These are phyloP conservation scores for Aegilops sharonensis DNA, from an alignment of 176 grass and related monocot genomes.

Conservation along the genomic window DNA sequence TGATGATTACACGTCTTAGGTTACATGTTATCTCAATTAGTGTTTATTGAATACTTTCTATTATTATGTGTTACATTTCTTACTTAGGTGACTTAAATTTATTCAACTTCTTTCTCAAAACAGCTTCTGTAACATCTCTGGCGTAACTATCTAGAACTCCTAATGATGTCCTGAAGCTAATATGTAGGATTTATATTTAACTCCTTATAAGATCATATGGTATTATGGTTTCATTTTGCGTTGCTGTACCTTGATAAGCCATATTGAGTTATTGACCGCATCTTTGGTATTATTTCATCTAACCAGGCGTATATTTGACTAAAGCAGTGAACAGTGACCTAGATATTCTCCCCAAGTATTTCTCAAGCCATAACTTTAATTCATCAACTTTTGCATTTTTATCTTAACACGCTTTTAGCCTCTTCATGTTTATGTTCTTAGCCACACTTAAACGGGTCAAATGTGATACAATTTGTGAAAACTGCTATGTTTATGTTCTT, in stretches of 20 bases:
- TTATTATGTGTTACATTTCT: slow-evolving; percentile 2
- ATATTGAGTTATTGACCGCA: background rate
- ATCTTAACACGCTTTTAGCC: slow-evolving; percentile 8
- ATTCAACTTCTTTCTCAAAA: slow-evolving; percentile 13
- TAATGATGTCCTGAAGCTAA: slow-evolving; percentile 10
- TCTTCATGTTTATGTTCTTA: background rate
- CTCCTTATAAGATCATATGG: background rate
- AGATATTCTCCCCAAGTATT: background rate
- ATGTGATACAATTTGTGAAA: background rate
- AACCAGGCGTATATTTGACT: slow-evolving; percentile 10
- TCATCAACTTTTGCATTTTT: background rate
- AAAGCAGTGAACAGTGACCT: background rate
- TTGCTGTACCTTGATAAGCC: background rate
- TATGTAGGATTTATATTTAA: background rate
- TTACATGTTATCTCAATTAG: background rate
- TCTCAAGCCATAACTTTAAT: background rate
- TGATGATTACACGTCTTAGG: background rate
- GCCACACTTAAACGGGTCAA: background rate
- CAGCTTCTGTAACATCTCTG: background rate
- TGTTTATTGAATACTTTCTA: slow-evolving; percentile 17
- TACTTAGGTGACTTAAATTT: background rate
- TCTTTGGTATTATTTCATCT: slow-evolving; percentile 11
- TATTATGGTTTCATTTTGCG: background rate
- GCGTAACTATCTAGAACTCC: background rate
- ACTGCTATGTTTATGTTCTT: slow-evolving; percentile 3